Base-by-base conservation (phyloP, 2,329 filamentous ascomycete genomes). In the Orbilia brochopaga region DNA sequence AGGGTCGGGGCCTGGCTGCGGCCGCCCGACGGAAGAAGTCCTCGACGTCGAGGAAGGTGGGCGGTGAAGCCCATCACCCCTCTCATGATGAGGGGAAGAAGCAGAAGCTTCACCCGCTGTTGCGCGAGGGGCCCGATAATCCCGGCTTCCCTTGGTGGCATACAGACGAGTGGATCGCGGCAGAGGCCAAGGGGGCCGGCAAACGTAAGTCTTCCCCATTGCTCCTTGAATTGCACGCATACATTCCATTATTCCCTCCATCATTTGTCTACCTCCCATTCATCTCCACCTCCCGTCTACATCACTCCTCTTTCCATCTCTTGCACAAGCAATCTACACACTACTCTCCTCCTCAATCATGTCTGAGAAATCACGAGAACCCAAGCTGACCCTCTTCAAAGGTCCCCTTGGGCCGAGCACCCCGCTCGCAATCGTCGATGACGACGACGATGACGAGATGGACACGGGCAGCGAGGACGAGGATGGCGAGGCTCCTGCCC, bases 61-160 rank as follows among this genome's bases (percentile, higher is more conserved):
- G 23, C 64, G 37, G 55, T 15, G 24, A 50, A 11, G 42, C 32
- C 2, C n/a, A 54, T 10, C 51, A 30, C 13, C 51, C 30, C 10
- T 30, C 13, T 10, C 15, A 40, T 2, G 30, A 17, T 37, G 19
- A 51, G 15, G 2, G n/a, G 2, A 53, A 11, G 15, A 57, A 42
- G 53, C 42, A 46, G 21, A 65, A 65, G 53, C 30, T 65, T 11
- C 61, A 65, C n/a, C 15, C 53, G 11, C 44, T 65, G 40, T 46
- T 65, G 30, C 61, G 61, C 52, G 52, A 48, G 61, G 61, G 61
- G 30, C 61, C 53, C 44, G 67, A 72, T 65, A 72, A 72, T 51
- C 27, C 60, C 67, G 67, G 53, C n/a, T 72, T 72, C 40, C 50
- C 60, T 24, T 72, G 67, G 67, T 72, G 67, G 67, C 56, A 60